These are phyloP conservation scores for Xerocomus spinulosus DNA, from an alignment of 768 basidiomycete species.

Conservation along the genomic window DNA sequence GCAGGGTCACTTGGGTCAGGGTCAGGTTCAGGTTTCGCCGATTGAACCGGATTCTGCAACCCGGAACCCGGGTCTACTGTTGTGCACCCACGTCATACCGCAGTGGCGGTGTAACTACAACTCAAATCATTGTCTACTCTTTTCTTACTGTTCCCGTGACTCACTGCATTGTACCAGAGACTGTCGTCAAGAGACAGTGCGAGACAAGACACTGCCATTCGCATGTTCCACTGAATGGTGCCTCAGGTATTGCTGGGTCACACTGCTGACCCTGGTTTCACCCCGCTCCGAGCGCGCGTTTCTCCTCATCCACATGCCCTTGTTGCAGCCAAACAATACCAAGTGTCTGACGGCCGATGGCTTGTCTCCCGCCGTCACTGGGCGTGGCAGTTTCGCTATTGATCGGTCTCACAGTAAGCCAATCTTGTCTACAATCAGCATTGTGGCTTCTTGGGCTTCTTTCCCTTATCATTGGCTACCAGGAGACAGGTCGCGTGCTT, in stretches of 20 bases:
- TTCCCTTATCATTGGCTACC: constrained; percentile 14
- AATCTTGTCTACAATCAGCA: constrained; percentile 20
- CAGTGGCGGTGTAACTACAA: constrained; percentile 10
- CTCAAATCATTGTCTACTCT: not conserved
- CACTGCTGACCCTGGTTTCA: constrained; percentile 16
- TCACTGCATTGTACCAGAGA: constrained; percentile 12
- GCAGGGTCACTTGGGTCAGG: constrained; percentile 7
- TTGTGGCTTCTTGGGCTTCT: constrained; percentile 14
- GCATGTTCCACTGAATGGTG: not conserved
- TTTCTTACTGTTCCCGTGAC: constrained; percentile 14
- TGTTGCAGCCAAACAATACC: constrained; percentile 5
- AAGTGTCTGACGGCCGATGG: not conserved
- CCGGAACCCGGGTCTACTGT: constrained; percentile 18
- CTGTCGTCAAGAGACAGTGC: constrained; percentile 4
- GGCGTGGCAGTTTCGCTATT: constrained; percentile 2
- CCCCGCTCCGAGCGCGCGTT: constrained; percentile 1
- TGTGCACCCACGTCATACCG: not conserved
- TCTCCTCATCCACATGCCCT: constrained; percentile 1
- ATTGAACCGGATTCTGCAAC: constrained; percentile 9
- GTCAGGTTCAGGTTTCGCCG: constrained; percentile 12
- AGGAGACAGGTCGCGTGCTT: constrained; percentile 17
- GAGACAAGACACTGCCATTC: not conserved
- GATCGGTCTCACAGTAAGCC: constrained; percentile 22
- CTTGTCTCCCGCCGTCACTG: constrained; percentile 1
- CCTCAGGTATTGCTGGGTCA: not conserved